Evolutionary conservation across 2,329 filamentous ascomycete species (phyloP), one percentile per base, ranked within the genome.

Genomic region (Madurella fahalii): DNA sequence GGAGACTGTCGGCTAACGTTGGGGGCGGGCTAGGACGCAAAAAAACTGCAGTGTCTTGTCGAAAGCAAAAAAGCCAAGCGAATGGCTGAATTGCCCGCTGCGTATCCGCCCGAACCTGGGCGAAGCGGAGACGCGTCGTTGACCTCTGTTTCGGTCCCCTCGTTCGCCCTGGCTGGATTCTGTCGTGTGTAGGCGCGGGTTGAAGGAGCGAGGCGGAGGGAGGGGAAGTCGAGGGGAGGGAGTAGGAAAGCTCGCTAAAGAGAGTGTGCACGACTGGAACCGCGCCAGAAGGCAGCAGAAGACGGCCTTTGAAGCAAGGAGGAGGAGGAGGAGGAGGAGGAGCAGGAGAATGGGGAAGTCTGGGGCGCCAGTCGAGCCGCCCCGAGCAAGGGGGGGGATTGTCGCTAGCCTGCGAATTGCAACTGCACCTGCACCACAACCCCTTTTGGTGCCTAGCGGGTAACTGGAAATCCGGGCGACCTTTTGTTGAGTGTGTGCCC

Each of bases 371-470:
- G 53, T 47, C 34, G 34, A 47, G 47, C 42, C 48, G 56, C 58
- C 58, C 56, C 11, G 43, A 59, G 45, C 40, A 49, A 45, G 56
- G 58, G 50, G 50, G 59, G 50, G 47, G 60, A 62, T 62, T 58
- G 46, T 50, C 60, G 49, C 43, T 57, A 50, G 48, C 48, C 48
- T 57, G 52, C 54, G 56, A 40, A 41, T 57, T 52, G 34, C 11
- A 25, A 37, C 34, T 37, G 34, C 51, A 32, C 25, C 52, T 50
- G 49, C 55, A 51, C 53, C 46, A 47, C 51, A 40, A 48, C 47
- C 52, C 53, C 53, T 53, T 54, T 56, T 51, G 25, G 52, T 52
- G 49, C 47, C 47, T 56, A 50, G 53, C 44, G 47, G 47, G 53
- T 46, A 42, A 48, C 45, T 48, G 9, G 18, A 31, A 45, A 47